Base-by-base conservation (phyloP, 163 green algal genomes). In the Prototheca wickerhamii region DNA sequence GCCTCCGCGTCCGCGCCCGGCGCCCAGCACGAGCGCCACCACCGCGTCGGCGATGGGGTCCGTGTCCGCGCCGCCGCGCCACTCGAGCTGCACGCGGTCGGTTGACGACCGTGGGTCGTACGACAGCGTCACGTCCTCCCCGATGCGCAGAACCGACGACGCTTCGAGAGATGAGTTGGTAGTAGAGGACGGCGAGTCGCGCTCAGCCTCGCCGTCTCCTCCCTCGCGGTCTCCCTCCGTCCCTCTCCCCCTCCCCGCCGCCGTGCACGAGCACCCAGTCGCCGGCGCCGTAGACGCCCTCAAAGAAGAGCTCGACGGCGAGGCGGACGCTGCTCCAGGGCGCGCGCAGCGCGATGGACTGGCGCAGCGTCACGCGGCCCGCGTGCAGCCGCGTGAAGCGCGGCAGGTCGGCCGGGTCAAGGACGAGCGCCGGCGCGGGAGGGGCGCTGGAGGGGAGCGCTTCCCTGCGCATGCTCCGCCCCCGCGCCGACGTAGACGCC, bases 281-380 rank as follows among this genome's bases (percentile, higher is more conserved):
- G 4, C 73, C 82, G 5, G 59, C 52, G 21, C 81, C 85, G 40
- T 91, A 74, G 31, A 89, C 78, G 15, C 89, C 89, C 76, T 96
- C 89, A 79, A 96, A 95, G 80, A 92, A 82, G 28, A 95, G 70
- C 76, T 96, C 89, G 58, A 96, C 70, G n/a, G 87, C 85, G 42
- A 96, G 72, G 10, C 89, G 79, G 8, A 92, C 72, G 73, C 89
- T 33, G 0, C 1, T 42, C 4, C 51, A 85, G 46, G 76, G 70
- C 20, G 60, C 30, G 29, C 50, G 28, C 28, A 87, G 69, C 10
- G 71, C 52, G 12, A 87, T 40, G 15, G 64, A 58, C 76, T 92
- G 85, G 23, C 75, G 74, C 70, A 91, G 87, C 28, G 72, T 71
- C 18, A 92, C 72, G 6, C 62, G 60, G 28, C 82, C 86, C 31